These are phyloP conservation scores for Botrytis squamosa DNA, from an alignment of 2,329 filamentous ascomycete genomes.

Conservation along the genomic window DNA sequence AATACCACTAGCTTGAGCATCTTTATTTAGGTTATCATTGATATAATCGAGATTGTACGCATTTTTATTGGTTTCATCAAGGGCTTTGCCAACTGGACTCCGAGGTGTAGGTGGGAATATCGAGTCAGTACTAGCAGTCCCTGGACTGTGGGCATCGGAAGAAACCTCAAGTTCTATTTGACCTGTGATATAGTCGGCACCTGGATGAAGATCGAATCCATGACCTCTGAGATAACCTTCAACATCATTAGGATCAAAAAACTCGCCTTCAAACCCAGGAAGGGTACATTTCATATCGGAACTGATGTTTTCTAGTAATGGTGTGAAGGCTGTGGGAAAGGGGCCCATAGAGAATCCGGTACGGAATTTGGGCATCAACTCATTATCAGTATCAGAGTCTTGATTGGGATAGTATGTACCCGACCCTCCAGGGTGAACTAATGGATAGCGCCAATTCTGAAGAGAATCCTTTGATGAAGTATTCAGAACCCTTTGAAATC, in stretches of 20 bases:
- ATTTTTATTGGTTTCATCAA: slow-evolving; percentile 12
- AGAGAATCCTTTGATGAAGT: slow-evolving; percentile 46
- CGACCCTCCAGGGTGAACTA: slow-evolving; percentile 64
- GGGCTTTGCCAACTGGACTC: slow-evolving; percentile 24
- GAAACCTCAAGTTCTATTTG: slow-evolving; percentile 47
- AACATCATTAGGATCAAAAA: slow-evolving; percentile 75
- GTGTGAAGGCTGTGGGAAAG: slow-evolving; percentile 44
- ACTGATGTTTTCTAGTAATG: slow-evolving; percentile 47
- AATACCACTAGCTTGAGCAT: neutral
- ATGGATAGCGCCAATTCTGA: slow-evolving; percentile 58
- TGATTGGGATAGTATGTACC: slow-evolving; percentile 59
- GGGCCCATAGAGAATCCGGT: slow-evolving; percentile 50
- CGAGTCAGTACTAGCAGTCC: slow-evolving; percentile 25
- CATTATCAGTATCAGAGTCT: slow-evolving; percentile 27
- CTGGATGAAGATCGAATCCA: slow-evolving; percentile 61
- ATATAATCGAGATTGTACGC: neutral
- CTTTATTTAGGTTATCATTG: neutral
- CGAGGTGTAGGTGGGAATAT: slow-evolving; percentile 29
- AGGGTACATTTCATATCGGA: slow-evolving; percentile 52
- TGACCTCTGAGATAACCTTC: slow-evolving; percentile 68
- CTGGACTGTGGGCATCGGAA: slow-evolving; percentile 21
- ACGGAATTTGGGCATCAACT: slow-evolving; percentile 34
- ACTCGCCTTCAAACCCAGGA: slow-evolving; percentile 68
- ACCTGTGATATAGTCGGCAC: slow-evolving; percentile 58
- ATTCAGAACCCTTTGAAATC: slow-evolving; percentile 39